phyloP scores from a whole-genome alignment of 371 early-diverging fungal genomes.

The Saksenaea oblongispora region DNA sequence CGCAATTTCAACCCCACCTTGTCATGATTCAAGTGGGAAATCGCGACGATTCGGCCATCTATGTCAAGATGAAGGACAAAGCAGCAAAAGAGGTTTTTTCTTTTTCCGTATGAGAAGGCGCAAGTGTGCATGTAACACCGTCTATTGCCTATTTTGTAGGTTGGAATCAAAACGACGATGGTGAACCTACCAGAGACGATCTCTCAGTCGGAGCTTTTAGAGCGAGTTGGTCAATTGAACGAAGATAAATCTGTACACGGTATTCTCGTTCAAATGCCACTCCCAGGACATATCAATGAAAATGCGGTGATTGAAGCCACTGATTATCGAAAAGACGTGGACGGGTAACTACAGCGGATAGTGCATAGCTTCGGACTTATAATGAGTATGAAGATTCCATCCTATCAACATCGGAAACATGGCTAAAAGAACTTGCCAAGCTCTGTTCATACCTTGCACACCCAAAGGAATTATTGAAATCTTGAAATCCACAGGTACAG shows the following conservation, averaged over 20 bases:
- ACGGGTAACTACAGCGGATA: no score
- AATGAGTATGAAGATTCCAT: slow-evolving; percentile 65
- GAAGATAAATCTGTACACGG: slow-evolving; percentile 76
- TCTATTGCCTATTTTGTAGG: slow-evolving; percentile 22
- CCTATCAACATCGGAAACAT: slow-evolving; percentile 84
- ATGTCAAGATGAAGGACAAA: slow-evolving; percentile 90
- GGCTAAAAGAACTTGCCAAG: slow-evolving; percentile 68
- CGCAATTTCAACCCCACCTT: slow-evolving; percentile 77
- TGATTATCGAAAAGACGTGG: slow-evolving; percentile 82
- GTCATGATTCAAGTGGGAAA: slow-evolving; percentile 89
- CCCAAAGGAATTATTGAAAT: slow-evolving; percentile 87
- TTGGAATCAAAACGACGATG: slow-evolving; percentile 56
- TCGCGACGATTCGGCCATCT: slow-evolving; percentile 90
- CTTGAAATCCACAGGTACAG: no score
- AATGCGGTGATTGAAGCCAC: slow-evolving; percentile 74
- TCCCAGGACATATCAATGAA: slow-evolving; percentile 76
- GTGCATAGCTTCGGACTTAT: background rate
- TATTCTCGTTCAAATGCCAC: slow-evolving; percentile 86
- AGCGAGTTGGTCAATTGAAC: slow-evolving; percentile 61
- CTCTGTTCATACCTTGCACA: slow-evolving; percentile 85
- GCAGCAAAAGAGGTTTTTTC: slow-evolving; percentile 77
- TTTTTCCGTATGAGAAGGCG: background rate
- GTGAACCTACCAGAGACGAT: slow-evolving; percentile 39
- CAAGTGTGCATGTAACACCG: background rate
- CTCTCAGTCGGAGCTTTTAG: slow-evolving; percentile 44